Conservation (phyloP, 2,329 filamentous ascomycete species). For the Colletotrichum liriopes region DNA sequence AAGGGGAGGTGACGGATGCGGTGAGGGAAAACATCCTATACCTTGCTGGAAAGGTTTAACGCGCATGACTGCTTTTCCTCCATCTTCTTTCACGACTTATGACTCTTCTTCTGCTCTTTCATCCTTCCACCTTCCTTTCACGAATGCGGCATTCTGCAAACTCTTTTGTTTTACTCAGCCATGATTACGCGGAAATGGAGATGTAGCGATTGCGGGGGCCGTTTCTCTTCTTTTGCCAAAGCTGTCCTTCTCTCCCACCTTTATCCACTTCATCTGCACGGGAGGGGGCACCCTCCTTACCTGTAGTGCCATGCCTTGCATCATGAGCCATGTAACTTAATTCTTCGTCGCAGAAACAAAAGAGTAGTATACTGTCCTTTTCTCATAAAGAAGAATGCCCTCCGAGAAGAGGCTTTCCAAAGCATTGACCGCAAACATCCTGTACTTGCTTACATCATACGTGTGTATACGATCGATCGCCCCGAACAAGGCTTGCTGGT, state of each 20-base stretch:
- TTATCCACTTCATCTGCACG: background rate
- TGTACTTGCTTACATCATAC: background rate
- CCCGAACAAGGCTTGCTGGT: background rate
- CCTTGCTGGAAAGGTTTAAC: constrained; percentile 65
- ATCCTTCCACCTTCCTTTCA: constrained; percentile 16
- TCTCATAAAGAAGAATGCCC: background rate
- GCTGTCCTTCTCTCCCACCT: constrained; percentile 4
- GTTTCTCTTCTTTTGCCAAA: constrained; percentile 23
- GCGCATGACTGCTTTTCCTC: constrained; percentile 36
- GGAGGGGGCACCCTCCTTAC: constrained; percentile 2
- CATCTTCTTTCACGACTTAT: constrained; percentile 34
- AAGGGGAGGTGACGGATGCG: constrained; percentile 60
- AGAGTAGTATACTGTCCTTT: background rate
- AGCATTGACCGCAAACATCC: background rate
- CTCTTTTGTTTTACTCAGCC: constrained; percentile 2
- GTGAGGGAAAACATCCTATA: constrained; percentile 69
- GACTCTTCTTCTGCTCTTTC: constrained; percentile 24
- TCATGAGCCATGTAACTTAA: constrained; percentile 26
- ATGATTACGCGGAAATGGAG: constrained; percentile 20
- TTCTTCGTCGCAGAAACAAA: constrained; percentile 11
- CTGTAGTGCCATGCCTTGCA: constrained; percentile 11
- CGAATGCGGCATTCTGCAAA: constrained; percentile 16
- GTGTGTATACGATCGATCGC: background rate
- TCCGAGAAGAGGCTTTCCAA: background rate
- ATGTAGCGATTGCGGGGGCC: constrained; percentile 1